Evolutionary conservation across 179 eudicot genomes (phyloP).

Genomic region (Silene vulgaris): DNA sequence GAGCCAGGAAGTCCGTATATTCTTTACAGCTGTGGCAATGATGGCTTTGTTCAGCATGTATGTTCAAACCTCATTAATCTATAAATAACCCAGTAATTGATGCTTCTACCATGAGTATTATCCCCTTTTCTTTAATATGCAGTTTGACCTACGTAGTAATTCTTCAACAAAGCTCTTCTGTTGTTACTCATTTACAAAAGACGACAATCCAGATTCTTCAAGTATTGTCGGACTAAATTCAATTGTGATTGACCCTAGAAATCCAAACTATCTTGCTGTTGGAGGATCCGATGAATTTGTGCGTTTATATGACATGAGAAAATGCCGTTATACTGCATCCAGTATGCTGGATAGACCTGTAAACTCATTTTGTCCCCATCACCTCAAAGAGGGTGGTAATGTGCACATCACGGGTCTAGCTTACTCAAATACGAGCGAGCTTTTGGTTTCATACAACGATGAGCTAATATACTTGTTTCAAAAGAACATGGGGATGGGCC

Average conservation of each 20-base stretch:
- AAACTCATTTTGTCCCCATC: constrained; percentile 59
- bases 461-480: constrained; percentile 70
- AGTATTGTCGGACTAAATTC: constrained; percentile 42
- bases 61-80: constrained; percentile 20
- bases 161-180: constrained; percentile 59
- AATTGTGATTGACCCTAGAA: constrained; percentile 66
- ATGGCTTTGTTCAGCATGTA: constrained; percentile 80
- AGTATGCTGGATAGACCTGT: constrained; percentile 49
- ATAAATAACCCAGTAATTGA: background rate
- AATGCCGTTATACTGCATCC: constrained; percentile 41
- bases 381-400: constrained; percentile 39
- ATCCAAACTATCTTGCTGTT: constrained; percentile 59
- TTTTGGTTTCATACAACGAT: constrained; percentile 65
- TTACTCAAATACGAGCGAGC: constrained; percentile 60
- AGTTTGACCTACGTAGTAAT: constrained; percentile 70
- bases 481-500: constrained; percentile 65
- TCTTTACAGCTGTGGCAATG: constrained; percentile 75
- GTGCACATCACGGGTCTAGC: constrained; percentile 67
- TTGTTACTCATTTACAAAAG: constrained; percentile 47
- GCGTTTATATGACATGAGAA: constrained; percentile 68
- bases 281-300: constrained; percentile 73
- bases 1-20: constrained; percentile 74
- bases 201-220: constrained; percentile 30
- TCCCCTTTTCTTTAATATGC: constrained; percentile 30
- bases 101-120: constrained; percentile 17